Evolutionary conservation across 352 stramenopile species (phyloP).

Genomic region (Pythium guiyangense): DNA sequence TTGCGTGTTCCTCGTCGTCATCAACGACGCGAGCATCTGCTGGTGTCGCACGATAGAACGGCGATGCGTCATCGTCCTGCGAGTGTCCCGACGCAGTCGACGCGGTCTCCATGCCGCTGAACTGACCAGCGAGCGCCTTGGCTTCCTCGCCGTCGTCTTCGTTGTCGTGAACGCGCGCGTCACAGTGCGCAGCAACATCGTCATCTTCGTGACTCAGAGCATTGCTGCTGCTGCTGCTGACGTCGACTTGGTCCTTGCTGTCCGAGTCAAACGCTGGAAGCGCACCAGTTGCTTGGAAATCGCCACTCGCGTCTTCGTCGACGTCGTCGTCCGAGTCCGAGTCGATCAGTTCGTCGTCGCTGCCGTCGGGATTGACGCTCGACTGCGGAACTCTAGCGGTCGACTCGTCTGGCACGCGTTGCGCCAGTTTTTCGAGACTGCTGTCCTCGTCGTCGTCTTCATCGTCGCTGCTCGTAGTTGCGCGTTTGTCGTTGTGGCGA

Average conservation of each 20-base stretch:
- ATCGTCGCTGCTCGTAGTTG: too few relatives aligned
- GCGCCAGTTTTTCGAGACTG: conserved; percentile 8
- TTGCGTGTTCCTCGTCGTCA: not conserved
- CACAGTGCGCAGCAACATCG: conserved; percentile 1
- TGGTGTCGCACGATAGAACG: too few relatives aligned
- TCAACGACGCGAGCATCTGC: too few relatives aligned
- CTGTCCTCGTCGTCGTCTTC: conserved; percentile 4
- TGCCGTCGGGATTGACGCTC: not conserved
- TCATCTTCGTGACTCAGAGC: not conserved
- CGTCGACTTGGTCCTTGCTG: not conserved
- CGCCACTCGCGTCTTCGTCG: conserved; percentile 1
- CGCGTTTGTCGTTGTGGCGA: too few relatives aligned
- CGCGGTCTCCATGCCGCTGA: not conserved
- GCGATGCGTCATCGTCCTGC: too few relatives aligned
- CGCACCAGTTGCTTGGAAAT: not conserved
- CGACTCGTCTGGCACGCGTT: conserved; percentile 9
- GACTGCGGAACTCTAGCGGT: too few relatives aligned
- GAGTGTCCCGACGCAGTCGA: not conserved
- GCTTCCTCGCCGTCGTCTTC: not conserved
- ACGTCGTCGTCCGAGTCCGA: conserved; percentile 11
- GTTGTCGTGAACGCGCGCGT: too few relatives aligned
- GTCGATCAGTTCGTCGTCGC: conserved; percentile 18
- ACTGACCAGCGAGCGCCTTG: not conserved
- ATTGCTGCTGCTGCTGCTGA: not conserved
- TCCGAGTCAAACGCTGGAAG: too few relatives aligned